phyloP scores from a whole-genome alignment of 352 stramenopile genomes.

The Elongisporangium prolatum region DNA sequence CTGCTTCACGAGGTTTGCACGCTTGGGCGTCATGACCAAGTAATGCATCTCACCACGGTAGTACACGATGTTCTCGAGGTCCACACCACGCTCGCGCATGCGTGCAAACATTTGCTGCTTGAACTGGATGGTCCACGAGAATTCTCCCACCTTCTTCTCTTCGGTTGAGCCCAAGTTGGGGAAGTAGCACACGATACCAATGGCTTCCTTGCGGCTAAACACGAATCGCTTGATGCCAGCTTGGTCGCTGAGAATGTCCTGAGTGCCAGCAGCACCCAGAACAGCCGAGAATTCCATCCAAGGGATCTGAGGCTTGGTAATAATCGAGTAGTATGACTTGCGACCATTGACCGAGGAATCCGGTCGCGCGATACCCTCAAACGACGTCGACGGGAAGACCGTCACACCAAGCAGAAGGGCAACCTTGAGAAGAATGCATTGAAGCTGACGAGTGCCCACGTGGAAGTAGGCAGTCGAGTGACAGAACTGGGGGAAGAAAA shows the following conservation, averaged over 20 bases:
- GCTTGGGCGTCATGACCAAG: slow-evolving; percentile 81
- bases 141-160: slow-evolving; percentile 75
- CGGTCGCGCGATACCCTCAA: slow-evolving; percentile 45
- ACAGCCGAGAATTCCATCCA: slow-evolving; percentile 77
- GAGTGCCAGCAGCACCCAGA: slow-evolving; percentile 56
- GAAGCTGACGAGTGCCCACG: slow-evolving; percentile 79
- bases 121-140: slow-evolving; percentile 85
- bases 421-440: slow-evolving; percentile 83
- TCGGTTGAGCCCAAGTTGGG: slow-evolving; percentile 63
- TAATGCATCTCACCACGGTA: slow-evolving; percentile 86
- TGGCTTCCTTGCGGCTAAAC: slow-evolving; percentile 76
- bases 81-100: slow-evolving; percentile 64
- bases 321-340: slow-evolving; percentile 65
- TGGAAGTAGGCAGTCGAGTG: slow-evolving; percentile 83
- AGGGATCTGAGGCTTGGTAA: slow-evolving; percentile 71
- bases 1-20: slow-evolving; percentile 67
- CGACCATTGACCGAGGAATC: slow-evolving; percentile 49
- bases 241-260: slow-evolving; percentile 59
- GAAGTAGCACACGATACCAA: slow-evolving; percentile 82
- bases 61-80: slow-evolving; percentile 85
- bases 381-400: slow-evolving; percentile 57
- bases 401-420: slow-evolving; percentile 67
- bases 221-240: slow-evolving; percentile 73
- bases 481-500: slow-evolving; percentile 79
- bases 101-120: slow-evolving; percentile 82